Conservation (phyloP, 768 basidiomycete species). For the Fomitopsis serialis region DNA sequence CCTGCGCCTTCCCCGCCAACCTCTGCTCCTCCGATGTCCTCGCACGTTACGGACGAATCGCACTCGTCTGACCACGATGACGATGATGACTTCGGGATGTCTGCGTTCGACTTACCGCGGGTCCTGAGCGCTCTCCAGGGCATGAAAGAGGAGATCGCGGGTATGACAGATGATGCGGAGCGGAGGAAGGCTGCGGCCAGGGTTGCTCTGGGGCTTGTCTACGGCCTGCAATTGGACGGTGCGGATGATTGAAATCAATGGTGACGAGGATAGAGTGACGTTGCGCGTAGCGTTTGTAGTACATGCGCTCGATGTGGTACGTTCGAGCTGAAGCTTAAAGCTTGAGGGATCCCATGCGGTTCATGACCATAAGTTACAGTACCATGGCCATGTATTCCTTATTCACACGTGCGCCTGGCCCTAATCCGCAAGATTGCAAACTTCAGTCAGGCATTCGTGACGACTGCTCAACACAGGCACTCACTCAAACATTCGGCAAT, state of each 20-base stretch:
- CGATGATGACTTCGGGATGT: slow-evolving; percentile 20
- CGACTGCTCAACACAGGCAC: no score
- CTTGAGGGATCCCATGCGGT: no score
- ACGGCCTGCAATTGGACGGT: slow-evolving; percentile 40
- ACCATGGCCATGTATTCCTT: no score
- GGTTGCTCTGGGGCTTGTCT: slow-evolving; percentile 68
- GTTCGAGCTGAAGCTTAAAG: no score
- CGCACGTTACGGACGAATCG: slow-evolving; percentile 6
- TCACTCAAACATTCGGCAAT: no score
- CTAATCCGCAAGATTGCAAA: no score
- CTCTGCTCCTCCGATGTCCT: neutral
- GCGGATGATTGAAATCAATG: neutral
- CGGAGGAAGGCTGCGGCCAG: slow-evolving; percentile 62
- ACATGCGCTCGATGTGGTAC: no score
- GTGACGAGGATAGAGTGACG: neutral
- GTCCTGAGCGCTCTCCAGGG: slow-evolving; percentile 59
- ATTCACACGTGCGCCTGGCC: no score
- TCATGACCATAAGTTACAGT: no score
- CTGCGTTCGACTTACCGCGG: slow-evolving; percentile 53
- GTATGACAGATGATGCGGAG: slow-evolving; percentile 58
- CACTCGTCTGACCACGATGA: slow-evolving; percentile 10
- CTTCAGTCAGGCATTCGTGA: no score
- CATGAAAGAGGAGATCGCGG: slow-evolving; percentile 71
- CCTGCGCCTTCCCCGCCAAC: neutral
- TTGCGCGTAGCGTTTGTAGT: no score